Conservation (phyloP, 2,329 filamentous ascomycete species). For the Aspergillus felis region DNA sequence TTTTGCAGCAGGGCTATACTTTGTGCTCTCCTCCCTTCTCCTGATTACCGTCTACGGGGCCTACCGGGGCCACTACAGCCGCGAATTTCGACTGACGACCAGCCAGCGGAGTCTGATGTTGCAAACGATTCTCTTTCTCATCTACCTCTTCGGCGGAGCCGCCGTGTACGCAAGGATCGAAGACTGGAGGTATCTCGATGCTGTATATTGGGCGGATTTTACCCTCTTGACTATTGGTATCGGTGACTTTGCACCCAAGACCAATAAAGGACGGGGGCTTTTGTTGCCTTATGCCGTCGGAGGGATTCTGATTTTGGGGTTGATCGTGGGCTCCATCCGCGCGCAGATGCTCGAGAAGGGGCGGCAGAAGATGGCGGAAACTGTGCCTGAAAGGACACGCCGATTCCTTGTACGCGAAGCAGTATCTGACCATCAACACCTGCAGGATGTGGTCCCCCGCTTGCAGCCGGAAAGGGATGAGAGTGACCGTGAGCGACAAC, state of each 20-base stretch:
- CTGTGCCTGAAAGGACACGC: slow-evolving; percentile 33
- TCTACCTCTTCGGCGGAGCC: slow-evolving; percentile 39
- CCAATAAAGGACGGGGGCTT: slow-evolving; percentile 30
- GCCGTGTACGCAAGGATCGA: slow-evolving; percentile 37
- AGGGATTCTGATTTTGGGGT: slow-evolving; percentile 32
- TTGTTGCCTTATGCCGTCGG: slow-evolving; percentile 35
- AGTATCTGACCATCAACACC: slow-evolving; percentile 9
- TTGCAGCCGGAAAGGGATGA: slow-evolving; percentile 8
- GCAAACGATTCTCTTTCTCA: slow-evolving; percentile 40
- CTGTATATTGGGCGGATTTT: slow-evolving; percentile 33
- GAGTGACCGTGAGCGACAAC: slow-evolving; percentile 23
- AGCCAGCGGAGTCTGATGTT: slow-evolving; percentile 53
- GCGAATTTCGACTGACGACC: slow-evolving; percentile 53
- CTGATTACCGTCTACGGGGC: slow-evolving; percentile 55
- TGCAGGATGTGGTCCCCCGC: slow-evolving; percentile 14
- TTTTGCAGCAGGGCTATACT: slow-evolving; percentile 55
- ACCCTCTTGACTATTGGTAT: slow-evolving; percentile 36
- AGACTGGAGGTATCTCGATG: slow-evolving; percentile 32
- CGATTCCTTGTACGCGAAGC: slow-evolving; percentile 25
- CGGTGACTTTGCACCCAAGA: slow-evolving; percentile 29
- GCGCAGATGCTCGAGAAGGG: slow-evolving; percentile 37
- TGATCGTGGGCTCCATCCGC: slow-evolving; percentile 34
- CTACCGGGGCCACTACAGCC: slow-evolving; percentile 50
- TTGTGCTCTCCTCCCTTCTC: slow-evolving; percentile 53
- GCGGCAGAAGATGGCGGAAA: slow-evolving; percentile 32